phyloP scores from a whole-genome alignment of 73 alveolate genomes.

The Tetrahymena thermophila region DNA sequence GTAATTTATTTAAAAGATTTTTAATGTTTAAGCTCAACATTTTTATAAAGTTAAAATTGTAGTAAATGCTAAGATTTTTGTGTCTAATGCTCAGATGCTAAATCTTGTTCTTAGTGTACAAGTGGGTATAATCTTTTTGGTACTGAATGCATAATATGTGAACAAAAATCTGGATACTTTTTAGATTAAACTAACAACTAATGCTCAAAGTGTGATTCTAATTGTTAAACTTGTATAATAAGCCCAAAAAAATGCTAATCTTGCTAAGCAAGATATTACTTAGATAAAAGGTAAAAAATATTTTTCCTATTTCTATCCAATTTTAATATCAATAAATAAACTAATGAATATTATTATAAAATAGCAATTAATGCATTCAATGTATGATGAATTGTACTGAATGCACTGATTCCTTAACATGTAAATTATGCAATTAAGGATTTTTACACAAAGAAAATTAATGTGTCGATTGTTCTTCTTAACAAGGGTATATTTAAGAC shows the following conservation, averaged over 20 bases:
- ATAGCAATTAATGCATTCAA: not conserved
- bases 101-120: too few species aligned
- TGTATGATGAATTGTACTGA: not conserved
- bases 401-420: not conserved
- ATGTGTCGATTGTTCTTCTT: not conserved
- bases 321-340: too few species aligned
- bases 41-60: too few species aligned
- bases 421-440: not conserved
- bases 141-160: not conserved
- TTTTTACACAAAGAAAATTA: not conserved
- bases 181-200: not conserved
- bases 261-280: not conserved
- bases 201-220: not conserved
- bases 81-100: too few species aligned
- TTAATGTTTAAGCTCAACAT: too few species aligned
- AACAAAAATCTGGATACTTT: not conserved
- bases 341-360: not conserved
- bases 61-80: too few species aligned
- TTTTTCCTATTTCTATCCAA: too few species aligned
- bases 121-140: not conserved
- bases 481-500: not conserved
- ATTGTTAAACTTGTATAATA: not conserved
- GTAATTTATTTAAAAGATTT: too few species aligned
- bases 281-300: not conserved
- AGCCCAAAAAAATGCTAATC: not conserved